These are phyloP conservation scores for Sungouiozyma ichnusensis DNA, from an alignment of 805 yeast species.

Conservation along the genomic window DNA sequence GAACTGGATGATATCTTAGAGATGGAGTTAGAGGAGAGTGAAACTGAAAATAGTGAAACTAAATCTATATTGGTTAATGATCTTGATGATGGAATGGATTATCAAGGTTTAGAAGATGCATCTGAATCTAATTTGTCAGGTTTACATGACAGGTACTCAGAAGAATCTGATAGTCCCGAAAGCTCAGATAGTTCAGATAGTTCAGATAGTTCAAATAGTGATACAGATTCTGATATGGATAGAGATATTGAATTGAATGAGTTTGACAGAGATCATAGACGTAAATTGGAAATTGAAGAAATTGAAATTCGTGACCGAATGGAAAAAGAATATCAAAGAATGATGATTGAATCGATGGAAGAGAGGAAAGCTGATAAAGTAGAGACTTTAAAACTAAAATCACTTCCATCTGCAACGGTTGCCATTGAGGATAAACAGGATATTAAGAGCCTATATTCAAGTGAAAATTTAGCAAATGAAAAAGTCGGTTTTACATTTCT, in stretches of 20 bases:
- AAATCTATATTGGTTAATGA: slow-evolving; percentile 5
- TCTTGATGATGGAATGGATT: slow-evolving; percentile 20
- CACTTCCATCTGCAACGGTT: background rate
- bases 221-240: slow-evolving; percentile 19
- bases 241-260: slow-evolving; percentile 27
- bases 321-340: slow-evolving; percentile 44
- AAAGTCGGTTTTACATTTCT: slow-evolving; percentile 43
- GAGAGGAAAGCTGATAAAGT: slow-evolving; percentile 27
- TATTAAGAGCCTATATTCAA: background rate
- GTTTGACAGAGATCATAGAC: slow-evolving; percentile 31
- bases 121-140: background rate
- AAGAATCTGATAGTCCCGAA: background rate
- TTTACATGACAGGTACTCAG: background rate
- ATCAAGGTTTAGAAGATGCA: too few species aligned
- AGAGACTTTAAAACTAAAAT: background rate
- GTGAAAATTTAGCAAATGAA: slow-evolving; percentile 5
- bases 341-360: slow-evolving; percentile 43
- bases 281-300: slow-evolving; percentile 31
- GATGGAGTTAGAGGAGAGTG: slow-evolving; percentile 5
- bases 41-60: slow-evolving; percentile 5
- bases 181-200: too few species aligned
- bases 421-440: background rate
- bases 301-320: slow-evolving; percentile 39
- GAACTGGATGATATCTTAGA: slow-evolving; percentile 8
- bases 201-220: background rate